A percentile compares a stretch with the other conserved stretches of the same genome.
phyloP scores from a whole-genome alignment of 139 green algal species.

The Bryopsis sp. region DNA sequence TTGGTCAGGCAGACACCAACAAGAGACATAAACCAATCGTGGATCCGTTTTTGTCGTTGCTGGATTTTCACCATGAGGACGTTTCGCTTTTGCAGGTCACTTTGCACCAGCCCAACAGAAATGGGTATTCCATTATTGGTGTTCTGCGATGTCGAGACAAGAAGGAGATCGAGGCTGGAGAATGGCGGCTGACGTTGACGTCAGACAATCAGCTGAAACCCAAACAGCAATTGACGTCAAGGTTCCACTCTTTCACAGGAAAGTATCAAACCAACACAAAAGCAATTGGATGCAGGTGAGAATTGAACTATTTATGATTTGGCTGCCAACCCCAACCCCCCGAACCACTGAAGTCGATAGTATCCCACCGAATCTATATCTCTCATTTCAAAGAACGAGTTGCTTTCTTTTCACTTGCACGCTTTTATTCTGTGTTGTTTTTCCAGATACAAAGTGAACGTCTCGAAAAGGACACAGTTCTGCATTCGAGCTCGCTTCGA shows the following conservation, averaged over 20 bases:
- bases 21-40: too few species aligned
- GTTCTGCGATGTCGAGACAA: not conserved
- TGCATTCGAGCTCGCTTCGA: not conserved
- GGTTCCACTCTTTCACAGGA: not conserved
- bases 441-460: not conserved
- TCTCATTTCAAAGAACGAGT: slow-evolving; percentile 3
- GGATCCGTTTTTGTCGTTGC: too few species aligned
- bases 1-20: too few species aligned
- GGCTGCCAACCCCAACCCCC: too few species aligned
- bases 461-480: not conserved
- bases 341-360: not conserved
- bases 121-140: not conserved
- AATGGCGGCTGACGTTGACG: not conserved
- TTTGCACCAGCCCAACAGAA: not conserved
- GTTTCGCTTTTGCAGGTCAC: too few species aligned
- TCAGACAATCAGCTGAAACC: not conserved
- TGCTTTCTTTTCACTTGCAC: too few species aligned
- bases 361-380: not conserved
- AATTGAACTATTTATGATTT: not conserved
- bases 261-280: not conserved
- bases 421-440: not conserved
- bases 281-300: not conserved
- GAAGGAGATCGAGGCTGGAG: not conserved
- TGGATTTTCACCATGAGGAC: too few species aligned
- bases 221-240: not conserved